These are phyloP conservation scores for Takakia lepidozioides DNA, from an alignment of 225 moss, liverwort and hornwort genomes.

Conservation along the genomic window DNA sequence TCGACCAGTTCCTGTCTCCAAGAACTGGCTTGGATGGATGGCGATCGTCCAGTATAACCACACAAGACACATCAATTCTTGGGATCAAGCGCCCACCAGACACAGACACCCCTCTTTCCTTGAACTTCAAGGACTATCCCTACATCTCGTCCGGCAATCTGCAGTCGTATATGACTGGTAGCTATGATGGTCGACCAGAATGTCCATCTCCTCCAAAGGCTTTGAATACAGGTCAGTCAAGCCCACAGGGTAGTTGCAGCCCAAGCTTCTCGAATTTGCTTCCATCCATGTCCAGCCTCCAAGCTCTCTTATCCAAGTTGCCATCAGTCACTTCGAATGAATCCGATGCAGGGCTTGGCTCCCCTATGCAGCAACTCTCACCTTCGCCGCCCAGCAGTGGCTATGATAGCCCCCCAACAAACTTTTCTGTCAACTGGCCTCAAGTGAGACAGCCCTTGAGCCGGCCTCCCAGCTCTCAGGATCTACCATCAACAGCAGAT, in stretches of 20 bases:
- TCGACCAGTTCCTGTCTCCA: slow-evolving; percentile 13
- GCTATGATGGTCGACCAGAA: slow-evolving; percentile 39
- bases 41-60: slow-evolving; percentile 18
- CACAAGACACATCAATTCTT: slow-evolving; percentile 7
- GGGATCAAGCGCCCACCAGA: slow-evolving; percentile 18
- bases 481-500: too few relatives aligned
- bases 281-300: slow-evolving; percentile 84
- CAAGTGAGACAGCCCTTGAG: slow-evolving; percentile 23
- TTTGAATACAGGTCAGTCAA: slow-evolving; percentile 21
- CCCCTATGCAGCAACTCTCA: neutral
- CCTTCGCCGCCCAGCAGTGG: neutral
- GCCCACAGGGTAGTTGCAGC: slow-evolving; percentile 24
- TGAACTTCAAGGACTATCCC: slow-evolving; percentile 26
- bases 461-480: neutral
- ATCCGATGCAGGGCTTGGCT: slow-evolving; percentile 5
- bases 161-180: slow-evolving; percentile 16
- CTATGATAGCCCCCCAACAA: slow-evolving; percentile 1
- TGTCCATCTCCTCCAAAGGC: slow-evolving; percentile 37
- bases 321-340: slow-evolving; percentile 50
- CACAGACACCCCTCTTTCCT: neutral
- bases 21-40: slow-evolving; percentile 13
- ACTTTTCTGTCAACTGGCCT: slow-evolving; percentile 23
- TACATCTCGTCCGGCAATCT: too few relatives aligned
- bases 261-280: slow-evolving; percentile 29
- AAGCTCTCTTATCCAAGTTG: slow-evolving; percentile 74